These are phyloP conservation scores for Pseudocercospora ulei DNA, from an alignment of 2,329 filamentous ascomycete species.

Conservation along the genomic window DNA sequence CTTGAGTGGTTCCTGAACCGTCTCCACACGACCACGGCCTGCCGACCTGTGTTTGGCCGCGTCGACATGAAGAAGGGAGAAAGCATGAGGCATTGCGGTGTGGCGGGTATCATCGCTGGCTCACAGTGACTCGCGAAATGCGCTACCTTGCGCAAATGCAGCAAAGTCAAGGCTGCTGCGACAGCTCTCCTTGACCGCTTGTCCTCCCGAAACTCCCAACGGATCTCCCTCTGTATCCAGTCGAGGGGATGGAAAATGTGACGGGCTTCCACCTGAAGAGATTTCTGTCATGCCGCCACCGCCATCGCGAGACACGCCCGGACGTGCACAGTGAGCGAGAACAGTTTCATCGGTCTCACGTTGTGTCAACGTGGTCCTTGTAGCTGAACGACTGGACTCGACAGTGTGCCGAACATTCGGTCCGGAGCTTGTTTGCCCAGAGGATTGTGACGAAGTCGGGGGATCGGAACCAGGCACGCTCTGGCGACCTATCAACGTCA, in stretches of 20 bases:
- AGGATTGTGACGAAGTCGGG: too few species aligned
- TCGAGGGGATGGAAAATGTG: not conserved
- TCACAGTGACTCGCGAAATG: conserved; percentile 22
- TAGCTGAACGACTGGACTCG: conserved; percentile 1
- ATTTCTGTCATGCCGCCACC: not conserved
- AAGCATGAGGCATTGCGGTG: too few species aligned
- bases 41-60: too few species aligned
- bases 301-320: not conserved
- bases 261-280: not conserved
- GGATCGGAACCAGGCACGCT: conserved; percentile 8
- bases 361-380: conserved; percentile 13
- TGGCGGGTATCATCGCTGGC: too few species aligned
- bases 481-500: not conserved
- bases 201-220: conserved; percentile 11
- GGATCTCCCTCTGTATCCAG: conserved; percentile 13
- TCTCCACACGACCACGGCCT: too few species aligned
- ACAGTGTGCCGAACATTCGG: too few species aligned
- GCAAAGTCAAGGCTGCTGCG: conserved; percentile 16
- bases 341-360: conserved; percentile 14
- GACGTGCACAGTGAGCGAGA: conserved; percentile 1
- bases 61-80: too few species aligned
- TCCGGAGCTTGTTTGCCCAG: too few species aligned
- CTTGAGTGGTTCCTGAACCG: too few species aligned
- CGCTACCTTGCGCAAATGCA: conserved; percentile 20
- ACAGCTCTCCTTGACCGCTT: conserved; percentile 3